Evolutionary conservation across 108 stramenopile genomes (phyloP), one percentile per base, ranked within the genome.

Genomic region (Aurantiochytrium sp.): DNA sequence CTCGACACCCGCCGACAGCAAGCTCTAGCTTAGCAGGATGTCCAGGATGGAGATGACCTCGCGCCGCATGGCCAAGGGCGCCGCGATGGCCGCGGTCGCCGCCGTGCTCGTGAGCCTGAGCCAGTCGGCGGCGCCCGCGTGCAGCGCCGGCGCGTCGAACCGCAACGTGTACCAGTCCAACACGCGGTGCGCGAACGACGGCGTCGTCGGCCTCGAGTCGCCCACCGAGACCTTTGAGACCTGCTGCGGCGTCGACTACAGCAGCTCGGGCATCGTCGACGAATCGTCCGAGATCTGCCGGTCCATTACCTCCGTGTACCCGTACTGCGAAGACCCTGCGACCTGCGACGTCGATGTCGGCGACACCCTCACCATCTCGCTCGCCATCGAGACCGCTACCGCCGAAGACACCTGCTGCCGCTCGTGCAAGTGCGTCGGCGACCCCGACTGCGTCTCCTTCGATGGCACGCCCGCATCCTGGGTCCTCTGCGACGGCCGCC

Each of bases 401-500:
- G 45, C 73, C 73, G 12, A 1, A 12, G 73, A 48, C 42, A 48
- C 39, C 12, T 81, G 73, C 73, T 81, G 73, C 73, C 42, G 45
- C 42, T 41, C 39, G 10, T 81, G 73, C 73, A 81, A 81, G 45
- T 81, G 73, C 73, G 39, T 48, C 73, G 73, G 73, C n/a, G 73
- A 81, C 24, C 73, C 73, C 42, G 39, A 41, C 45, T 81, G 73
- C 45, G 73, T 81, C 45, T 81, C 73, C n/a, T 81, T 81, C 39
- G 73, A 81, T 24, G 39, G 39, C 39, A 81, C 73, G 27, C 73
- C 39, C 42, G 73, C 39, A 2, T 41, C 39, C 39, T 81, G 73
- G 73, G 73, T 81, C 45, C 42, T 81, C 42, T 81, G 73, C 73
- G 73, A 81, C 45, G 73, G 73, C 45, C 73, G 73, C 39, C 21